Evolutionary conservation across 495 filamentous ascomycete genomes (phyloP), one percentile per base, ranked within the genome.

Genomic region (Aspergillus leporis): DNA sequence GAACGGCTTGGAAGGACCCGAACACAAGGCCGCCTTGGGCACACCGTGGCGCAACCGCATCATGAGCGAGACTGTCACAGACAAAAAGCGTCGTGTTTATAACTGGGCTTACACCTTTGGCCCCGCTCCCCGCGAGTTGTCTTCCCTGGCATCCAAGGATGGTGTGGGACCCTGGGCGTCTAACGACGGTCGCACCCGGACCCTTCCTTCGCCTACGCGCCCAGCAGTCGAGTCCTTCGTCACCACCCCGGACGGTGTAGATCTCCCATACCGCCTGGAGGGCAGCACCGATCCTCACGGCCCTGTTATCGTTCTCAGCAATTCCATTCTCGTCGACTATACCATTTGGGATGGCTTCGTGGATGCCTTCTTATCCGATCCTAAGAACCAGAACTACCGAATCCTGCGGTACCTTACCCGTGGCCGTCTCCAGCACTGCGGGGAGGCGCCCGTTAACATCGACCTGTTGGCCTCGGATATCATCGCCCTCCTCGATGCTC

Each of bases 261-360:
- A 72, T 4, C 80, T 93, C 16, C 84, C 86, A 6, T 92, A 90
- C 70, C 80, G 86, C 10, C 77, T 94, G n/a, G 88, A 91, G 67
- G 90, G 90, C 32, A 86, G 81, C 68, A 71, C 83, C 10, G 79
- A 86, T 56, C 84, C 84, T 0, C 61, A 79, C 13, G 87, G 88
- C 1, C 90, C 89, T 0, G 80, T 87, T 0, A 81, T 94, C 30
- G 83, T 90, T 34, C 85, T 90, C 55, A 81, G 78, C 70, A 93
- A 93, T 77, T 89, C 86, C 5, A 87, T 94, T 52, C 83, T 94
- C 0, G 86, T 86, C 4, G 81, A 84, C 12, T 79, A 83, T 63
- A 78, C 79, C 72, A 92, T 94, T 78, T 94, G 90, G 90, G 86
- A 92, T 64, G 75, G 74, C 16, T 86, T 93, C 63, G 72, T 92